Base-by-base conservation (phyloP, 2,329 filamentous ascomycete species). In the Aspergillus brasiliensis region DNA sequence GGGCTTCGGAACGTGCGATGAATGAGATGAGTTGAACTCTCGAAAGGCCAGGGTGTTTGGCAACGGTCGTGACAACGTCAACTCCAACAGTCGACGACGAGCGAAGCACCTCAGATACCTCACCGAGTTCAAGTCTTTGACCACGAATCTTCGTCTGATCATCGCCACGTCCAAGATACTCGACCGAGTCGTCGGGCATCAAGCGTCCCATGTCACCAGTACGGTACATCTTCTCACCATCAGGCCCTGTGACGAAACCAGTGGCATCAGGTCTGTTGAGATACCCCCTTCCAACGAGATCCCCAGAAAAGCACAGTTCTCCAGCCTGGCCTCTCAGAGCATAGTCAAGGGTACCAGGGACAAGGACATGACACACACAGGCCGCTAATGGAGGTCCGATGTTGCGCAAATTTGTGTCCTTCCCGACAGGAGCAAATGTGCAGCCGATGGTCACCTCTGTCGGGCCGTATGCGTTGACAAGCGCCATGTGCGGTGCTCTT, bases 81-180 rank as follows among this genome's bases (percentile, higher is more conserved):
- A 70, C 60, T 0, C 48, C 49, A n/a, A 64, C 38, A 1, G 53
- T 38, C 1, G 66, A 68, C 8, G 67, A 67, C 0, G 67, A 61
- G 42, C 70, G 64, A n/a, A 75, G 59, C 2, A 71, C 67, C 55
- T 74, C 73, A 1, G 67, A 70, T 52, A 96, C 89, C 71, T 96
- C 92, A 1, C 85, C 85, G 10, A 92, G 83, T 71, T 96, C 92
- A 25, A 96, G 87, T 56, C 92, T 82, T 67, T 94, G 90, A 0
- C 92, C 92, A 40, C 91, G 85, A 13, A 96, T 83, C 73, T 96
- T 96, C 58, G 96, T 82, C 73, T 96, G 92, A 61, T 90, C 90
- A 66, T 96, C 92, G 15, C 89, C 81, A 44, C 92, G 84, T 5
- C 91, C 91, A 8, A 87, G 76, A 38, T 94, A 91, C 6, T 91